Evolutionary conservation across 495 filamentous ascomycete genomes (phyloP).

Genomic region (Pyronema domesticum): DNA sequence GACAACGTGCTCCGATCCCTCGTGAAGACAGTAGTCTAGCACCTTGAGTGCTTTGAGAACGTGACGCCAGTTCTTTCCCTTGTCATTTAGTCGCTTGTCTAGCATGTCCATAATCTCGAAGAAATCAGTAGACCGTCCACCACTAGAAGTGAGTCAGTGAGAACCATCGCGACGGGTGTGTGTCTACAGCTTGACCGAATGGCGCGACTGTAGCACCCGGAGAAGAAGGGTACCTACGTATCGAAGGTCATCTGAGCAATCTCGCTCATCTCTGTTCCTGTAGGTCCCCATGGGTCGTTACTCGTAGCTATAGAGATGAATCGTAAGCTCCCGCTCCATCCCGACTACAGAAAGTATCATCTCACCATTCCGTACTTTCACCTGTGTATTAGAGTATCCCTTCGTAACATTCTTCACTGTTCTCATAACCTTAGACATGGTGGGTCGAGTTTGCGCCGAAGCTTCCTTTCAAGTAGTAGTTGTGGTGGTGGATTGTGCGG

Average conservation of each 20-base stretch:
- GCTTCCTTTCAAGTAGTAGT: neutral
- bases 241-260: conserved; percentile 95
- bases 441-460: neutral
- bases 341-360: neutral
- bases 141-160: neutral
- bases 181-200: neutral
- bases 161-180: neutral
- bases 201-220: neutral
- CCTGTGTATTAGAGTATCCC: conserved; percentile 90
- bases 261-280: conserved; percentile 96
- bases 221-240: conserved; percentile 23
- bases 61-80: conserved; percentile 99
- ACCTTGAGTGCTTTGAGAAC: conserved; percentile 96
- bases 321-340: neutral
- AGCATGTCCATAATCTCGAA: conserved; percentile 99
- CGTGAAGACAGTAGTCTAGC: conserved; percentile 93
- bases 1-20: conserved; percentile 89
- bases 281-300: conserved; percentile 98
- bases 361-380: conserved; percentile 98
- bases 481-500: no score
- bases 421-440: conserved; percentile 92
- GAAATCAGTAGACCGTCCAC: conserved; percentile 67
- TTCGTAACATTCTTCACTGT: conserved; percentile 99
- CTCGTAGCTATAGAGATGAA: conserved; percentile 53
- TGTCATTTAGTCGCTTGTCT: conserved; percentile 96